Evolutionary conservation across 306 rosid genomes (phyloP), one percentile per base, ranked within the genome.

Genomic region (Corylus heterophylla): DNA sequence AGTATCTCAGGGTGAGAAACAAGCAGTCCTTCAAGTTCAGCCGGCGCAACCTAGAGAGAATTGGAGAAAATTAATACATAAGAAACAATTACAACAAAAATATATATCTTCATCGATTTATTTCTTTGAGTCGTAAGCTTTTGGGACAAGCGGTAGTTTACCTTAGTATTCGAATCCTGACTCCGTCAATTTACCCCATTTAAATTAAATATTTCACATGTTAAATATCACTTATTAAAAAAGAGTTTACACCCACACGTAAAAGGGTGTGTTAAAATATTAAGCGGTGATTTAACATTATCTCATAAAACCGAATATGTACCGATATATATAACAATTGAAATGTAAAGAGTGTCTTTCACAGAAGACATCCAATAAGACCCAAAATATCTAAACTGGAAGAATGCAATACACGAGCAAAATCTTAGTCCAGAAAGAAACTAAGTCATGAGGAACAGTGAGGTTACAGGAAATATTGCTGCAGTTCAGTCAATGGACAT

Each of bases 21-120:
- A 48, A 95, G 93, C 75, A 92, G 87, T 50, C 94, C 98, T 88
- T 95, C 98, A 54, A 95, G 96, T 82, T 92, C 98, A 42, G 98
- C 98, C 52, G 98, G 98, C 4, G 98, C 98, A 83, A 95, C 97
- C 97, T 92, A 83, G 39, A 42, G 74, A 76, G 49, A 79, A 76
- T 51, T 18, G 47, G 76, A 58, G 10, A 29, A 72, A 78, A 69
- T 44, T 54, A 71, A 22, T 67, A 61, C 63, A 37, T 25, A 3
- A 31, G 27, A 11, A 55, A 59, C 48, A 56, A 37, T 29, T 16
- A 76, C 44, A 42, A 47, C 50, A 8, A 11, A 48, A 11, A 8
- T 2, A 48, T 48, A 48, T 8, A 48, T 8, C 51, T 48, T 48
- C 51, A 48, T 48, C 0, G 51, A 11, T 48, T 48, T 48, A 48